phyloP scores from a whole-genome alignment of 208 protist species.

The Willaertia magna region DNA sequence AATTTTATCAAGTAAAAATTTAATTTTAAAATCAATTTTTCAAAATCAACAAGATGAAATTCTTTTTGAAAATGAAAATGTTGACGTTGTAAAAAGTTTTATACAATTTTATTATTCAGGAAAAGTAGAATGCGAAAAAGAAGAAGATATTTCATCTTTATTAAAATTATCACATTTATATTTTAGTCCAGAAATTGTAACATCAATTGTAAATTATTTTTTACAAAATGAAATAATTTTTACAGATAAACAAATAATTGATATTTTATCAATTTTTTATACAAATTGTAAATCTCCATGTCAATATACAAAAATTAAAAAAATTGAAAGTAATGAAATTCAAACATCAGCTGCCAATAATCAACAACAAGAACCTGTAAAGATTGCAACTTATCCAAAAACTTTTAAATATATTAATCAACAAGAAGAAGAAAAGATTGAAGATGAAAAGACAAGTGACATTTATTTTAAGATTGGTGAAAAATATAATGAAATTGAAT shows the following conservation, averaged over 20 bases:
- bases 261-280: background rate
- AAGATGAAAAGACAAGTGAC: no score
- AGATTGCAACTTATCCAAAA: no score
- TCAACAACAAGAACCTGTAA: background rate
- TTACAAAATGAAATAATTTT: no score
- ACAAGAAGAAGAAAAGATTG: no score
- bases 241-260: no score
- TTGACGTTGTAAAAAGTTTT: no score
- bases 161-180: background rate
- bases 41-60: no score
- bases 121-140: background rate
- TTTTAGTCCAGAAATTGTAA: background rate
- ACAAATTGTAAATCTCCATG: background rate
- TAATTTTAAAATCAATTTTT: background rate
- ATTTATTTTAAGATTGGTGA: no score
- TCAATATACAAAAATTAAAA: background rate
- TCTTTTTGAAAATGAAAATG: no score
- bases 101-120: background rate
- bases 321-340: no score
- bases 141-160: background rate
- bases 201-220: background rate
- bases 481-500: background rate
- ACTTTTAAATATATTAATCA: no score
- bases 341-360: no score
- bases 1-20: background rate